Conservation (phyloP, 2,329 filamentous ascomycete genomes). For the Stagonosporopsis cucurbitacearum region DNA sequence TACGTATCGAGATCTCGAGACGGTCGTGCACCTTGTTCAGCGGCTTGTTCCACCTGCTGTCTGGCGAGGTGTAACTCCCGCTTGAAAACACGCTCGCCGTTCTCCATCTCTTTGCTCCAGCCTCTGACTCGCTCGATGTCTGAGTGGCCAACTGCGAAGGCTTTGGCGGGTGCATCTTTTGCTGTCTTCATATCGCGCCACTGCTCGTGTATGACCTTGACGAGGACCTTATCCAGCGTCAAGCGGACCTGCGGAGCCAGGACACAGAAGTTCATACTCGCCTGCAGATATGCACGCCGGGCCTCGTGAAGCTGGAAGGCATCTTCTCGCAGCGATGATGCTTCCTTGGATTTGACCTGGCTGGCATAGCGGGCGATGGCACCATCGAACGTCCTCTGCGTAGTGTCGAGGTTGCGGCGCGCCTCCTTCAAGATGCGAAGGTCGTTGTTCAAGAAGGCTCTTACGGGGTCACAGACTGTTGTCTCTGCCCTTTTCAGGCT, state of each 20-base stretch:
- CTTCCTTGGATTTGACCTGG: constrained; percentile 92
- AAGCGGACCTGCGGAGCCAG: constrained; percentile 84
- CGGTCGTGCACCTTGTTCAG: constrained; percentile 74
- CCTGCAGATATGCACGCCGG: constrained; percentile 86
- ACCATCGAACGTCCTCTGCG: constrained; percentile 84
- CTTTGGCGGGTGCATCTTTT: constrained; percentile 67
- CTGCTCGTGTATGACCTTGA: constrained; percentile 82
- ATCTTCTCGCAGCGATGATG: constrained; percentile 88
- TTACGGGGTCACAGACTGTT: constrained; percentile 81
- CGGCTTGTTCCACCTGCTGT: constrained; percentile 80
- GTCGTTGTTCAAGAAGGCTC: constrained; percentile 77
- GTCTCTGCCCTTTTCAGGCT: constrained; percentile 79
- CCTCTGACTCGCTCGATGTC: constrained; percentile 93
- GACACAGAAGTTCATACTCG: constrained; percentile 91
- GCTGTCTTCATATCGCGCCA: constrained; percentile 84
- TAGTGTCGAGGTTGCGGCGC: constrained; percentile 74
- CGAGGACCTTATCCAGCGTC: constrained; percentile 83
- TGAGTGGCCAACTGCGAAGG: constrained; percentile 70
- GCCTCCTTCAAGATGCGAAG: constrained; percentile 86
- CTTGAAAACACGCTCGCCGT: constrained; percentile 81
- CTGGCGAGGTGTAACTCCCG: constrained; percentile 80
- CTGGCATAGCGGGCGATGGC: constrained; percentile 80
- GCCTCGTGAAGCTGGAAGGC: constrained; percentile 95
- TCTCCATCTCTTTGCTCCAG: constrained; percentile 94
- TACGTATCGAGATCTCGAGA: constrained; percentile 95